A percentile compares a stretch with the other conserved stretches of the same genome.
These are phyloP conservation scores for Chrysanthemum lavandulifolium DNA, from an alignment of 129 eudicot species.

Conservation along the genomic window DNA sequence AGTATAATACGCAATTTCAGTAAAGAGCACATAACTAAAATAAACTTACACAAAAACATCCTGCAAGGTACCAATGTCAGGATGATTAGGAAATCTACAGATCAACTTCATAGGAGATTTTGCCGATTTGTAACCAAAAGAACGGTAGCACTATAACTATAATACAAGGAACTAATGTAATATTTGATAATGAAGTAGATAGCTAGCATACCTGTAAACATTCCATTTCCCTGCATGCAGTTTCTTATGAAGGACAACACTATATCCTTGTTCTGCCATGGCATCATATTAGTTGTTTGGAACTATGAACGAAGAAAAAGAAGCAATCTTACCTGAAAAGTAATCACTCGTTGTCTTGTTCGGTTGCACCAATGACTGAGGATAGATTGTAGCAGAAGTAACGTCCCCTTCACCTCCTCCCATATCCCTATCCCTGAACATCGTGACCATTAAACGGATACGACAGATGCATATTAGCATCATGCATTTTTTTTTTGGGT, in stretches of 20 bases:
- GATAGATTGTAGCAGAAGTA: too few species aligned
- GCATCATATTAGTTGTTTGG: neutral
- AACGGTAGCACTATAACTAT: neutral
- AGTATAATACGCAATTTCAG: neutral
- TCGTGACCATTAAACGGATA: too few species aligned
- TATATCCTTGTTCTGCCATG: conserved; percentile 68
- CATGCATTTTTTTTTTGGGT: too few species aligned
- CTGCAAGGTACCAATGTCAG: conserved; percentile 76
- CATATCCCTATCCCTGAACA: too few species aligned
- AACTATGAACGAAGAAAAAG: too few species aligned
- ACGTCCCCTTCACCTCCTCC: too few species aligned
- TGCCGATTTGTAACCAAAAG: conserved; percentile 53
- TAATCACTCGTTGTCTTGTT: too few species aligned
- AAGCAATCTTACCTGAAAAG: too few species aligned
- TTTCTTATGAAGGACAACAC: conserved; percentile 86
- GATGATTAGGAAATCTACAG: conserved; percentile 65
- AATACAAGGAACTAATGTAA: too few species aligned
- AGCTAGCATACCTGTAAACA: conserved; percentile 61
- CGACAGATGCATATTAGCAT: too few species aligned
- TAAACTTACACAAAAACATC: conserved; percentile 71
- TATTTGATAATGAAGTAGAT: too few species aligned
- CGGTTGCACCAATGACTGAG: too few species aligned
- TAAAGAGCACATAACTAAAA: neutral
- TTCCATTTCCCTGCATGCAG: conserved; percentile 79
- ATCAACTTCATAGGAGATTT: conserved; percentile 69